Evolutionary conservation across 2,329 filamentous ascomycete species (phyloP).

Genomic region (Zymoseptoria ardabiliae): DNA sequence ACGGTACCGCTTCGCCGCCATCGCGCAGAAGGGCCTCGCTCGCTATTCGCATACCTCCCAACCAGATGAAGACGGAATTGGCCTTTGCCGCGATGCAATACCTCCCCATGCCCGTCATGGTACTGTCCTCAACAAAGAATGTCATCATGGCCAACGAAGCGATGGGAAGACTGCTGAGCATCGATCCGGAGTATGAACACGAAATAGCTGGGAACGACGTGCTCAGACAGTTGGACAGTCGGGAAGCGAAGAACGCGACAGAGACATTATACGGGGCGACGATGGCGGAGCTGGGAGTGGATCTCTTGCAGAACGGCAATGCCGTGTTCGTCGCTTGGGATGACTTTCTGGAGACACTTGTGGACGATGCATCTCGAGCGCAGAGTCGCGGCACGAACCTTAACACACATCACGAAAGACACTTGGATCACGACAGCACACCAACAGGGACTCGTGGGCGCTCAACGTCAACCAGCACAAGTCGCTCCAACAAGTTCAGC

Average conservation of each 20-base stretch:
- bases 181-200: constrained; percentile 35
- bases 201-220: constrained; percentile 13
- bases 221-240: constrained; percentile 12
- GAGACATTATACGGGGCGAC: constrained; percentile 59
- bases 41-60: constrained; percentile 29
- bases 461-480: constrained; percentile 14
- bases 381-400: constrained; percentile 22
- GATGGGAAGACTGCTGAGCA: constrained; percentile 61
- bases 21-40: constrained; percentile 22
- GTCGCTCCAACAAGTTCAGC: constrained; percentile 4
- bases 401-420: constrained; percentile 20
- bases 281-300: constrained; percentile 63
- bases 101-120: constrained; percentile 63
- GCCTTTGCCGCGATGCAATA: constrained; percentile 66
- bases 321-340: constrained; percentile 47
- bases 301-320: constrained; percentile 61
- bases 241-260: constrained; percentile 37
- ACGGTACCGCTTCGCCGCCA: neutral
- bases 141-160: constrained; percentile 69
- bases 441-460: constrained; percentile 12
- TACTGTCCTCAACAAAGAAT: constrained; percentile 61
- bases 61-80: constrained; percentile 27
- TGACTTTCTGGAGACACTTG: constrained; percentile 38
- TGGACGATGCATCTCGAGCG: constrained; percentile 33
- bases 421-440: constrained; percentile 14